These are phyloP conservation scores for Saccharum officinarum DNA, from an alignment of 176 grass and related monocot species.

Conservation along the genomic window DNA sequence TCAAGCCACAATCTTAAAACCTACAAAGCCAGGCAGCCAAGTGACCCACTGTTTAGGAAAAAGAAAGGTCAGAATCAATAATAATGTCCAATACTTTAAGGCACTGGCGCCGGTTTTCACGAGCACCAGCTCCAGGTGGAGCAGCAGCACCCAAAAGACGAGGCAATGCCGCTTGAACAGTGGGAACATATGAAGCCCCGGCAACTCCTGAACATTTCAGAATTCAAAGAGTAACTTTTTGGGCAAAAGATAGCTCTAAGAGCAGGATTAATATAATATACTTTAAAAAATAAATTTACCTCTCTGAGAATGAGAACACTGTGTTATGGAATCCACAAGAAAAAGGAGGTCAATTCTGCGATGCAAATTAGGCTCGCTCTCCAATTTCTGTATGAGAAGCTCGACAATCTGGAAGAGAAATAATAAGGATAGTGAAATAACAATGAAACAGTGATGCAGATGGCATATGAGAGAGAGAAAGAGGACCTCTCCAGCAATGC, in stretches of 20 bases:
- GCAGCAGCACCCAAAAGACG: constrained; percentile 88
- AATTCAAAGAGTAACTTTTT: constrained; percentile 33
- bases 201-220: constrained; percentile 62
- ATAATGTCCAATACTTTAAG: constrained; percentile 65
- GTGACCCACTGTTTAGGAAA: neutral
- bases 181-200: constrained; percentile 77
- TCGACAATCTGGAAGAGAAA: constrained; percentile 76
- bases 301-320: constrained; percentile 91
- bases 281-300: constrained; percentile 40
- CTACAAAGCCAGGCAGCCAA: constrained; percentile 43
- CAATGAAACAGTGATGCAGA: constrained; percentile 28
- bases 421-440: constrained; percentile 16
- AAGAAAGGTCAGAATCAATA: constrained; percentile 13
- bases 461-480: neutral
- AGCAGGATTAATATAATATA: constrained; percentile 13
- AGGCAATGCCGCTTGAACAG: constrained; percentile 81
- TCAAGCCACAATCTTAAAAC: constrained; percentile 96
- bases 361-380: constrained; percentile 87
- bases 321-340: constrained; percentile 94
- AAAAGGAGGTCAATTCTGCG: constrained; percentile 93
- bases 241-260: constrained; percentile 36
- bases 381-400: constrained; percentile 82
- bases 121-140: constrained; percentile 78
- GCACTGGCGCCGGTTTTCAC: constrained; percentile 95
- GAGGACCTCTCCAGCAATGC: constrained; percentile 79